Evolutionary conservation across 148 eudicot species (phyloP).

Genomic region (Arctostaphylos glauca): DNA sequence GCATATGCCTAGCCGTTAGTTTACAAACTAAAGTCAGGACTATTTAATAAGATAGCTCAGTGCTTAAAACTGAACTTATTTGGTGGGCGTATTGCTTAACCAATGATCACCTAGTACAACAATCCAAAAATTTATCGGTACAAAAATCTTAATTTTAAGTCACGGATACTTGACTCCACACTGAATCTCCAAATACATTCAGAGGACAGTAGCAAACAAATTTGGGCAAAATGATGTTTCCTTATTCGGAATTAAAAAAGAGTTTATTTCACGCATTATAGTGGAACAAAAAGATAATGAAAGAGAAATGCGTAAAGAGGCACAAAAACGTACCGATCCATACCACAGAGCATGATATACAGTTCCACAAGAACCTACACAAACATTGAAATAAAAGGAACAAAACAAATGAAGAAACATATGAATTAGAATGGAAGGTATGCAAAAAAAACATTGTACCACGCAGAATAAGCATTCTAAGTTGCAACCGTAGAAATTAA

Average conservation of each 20-base stretch:
- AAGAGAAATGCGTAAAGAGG: slow-evolving; percentile 13
- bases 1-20: too few relatives aligned
- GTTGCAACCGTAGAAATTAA: background rate
- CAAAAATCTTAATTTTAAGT: background rate
- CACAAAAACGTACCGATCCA: slow-evolving; percentile 91
- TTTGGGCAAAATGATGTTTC: background rate
- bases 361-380: slow-evolving; percentile 96
- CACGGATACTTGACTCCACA: background rate
- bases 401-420: background rate
- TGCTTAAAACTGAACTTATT: background rate
- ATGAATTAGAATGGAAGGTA: background rate
- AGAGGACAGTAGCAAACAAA: background rate
- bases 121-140: background rate
- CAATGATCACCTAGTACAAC: background rate
- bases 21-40: background rate
- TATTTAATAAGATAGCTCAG: background rate
- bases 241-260: background rate
- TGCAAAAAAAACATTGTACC: background rate
- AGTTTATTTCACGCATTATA: slow-evolving; percentile 3
- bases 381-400: slow-evolving; percentile 13
- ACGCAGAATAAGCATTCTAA: background rate
- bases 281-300: slow-evolving; percentile 4
- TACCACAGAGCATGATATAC: slow-evolving; percentile 95
- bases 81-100: background rate
- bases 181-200: background rate